Percentiles rank a stretch among this genome's conserved stretches.
Evolutionary conservation across 148 eudicot genomes (phyloP).

Genomic region (Rhododendron kiyosumense): DNA sequence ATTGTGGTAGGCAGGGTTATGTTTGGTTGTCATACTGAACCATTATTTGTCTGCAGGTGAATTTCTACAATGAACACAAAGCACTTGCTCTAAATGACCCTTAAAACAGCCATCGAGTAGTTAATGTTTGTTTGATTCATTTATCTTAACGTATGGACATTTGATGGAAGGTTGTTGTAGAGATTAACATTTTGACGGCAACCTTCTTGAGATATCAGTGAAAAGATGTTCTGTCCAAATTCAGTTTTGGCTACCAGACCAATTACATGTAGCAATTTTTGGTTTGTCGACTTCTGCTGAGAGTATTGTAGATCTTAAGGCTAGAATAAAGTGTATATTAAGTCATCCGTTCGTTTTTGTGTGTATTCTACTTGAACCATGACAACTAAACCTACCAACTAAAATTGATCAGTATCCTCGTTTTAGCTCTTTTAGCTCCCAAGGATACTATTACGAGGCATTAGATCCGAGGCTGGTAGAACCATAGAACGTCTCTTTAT

Average conservation of each 20-base stretch:
- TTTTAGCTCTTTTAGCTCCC: not conserved
- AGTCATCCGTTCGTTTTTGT: not conserved
- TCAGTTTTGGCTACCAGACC: constrained; percentile 63
- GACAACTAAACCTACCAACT: not conserved
- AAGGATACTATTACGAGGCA: not conserved
- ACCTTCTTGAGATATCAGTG: constrained; percentile 60
- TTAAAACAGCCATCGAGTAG: no score
- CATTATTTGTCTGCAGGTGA: no score
- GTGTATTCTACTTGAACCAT: not conserved
- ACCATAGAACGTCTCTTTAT: no score
- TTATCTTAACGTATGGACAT: no score
- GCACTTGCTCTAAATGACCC: no score
- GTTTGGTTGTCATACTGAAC: no score
- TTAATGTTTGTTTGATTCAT: no score
- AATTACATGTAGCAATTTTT: constrained; percentile 54
- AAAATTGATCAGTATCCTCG: not conserved
- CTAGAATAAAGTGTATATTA: constrained; percentile 44
- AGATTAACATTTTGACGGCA: constrained; percentile 90
- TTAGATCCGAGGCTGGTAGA: not conserved
- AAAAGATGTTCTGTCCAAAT: constrained; percentile 71
- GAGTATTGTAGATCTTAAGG: constrained; percentile 51
- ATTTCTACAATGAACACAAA: no score
- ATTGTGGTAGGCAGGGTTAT: no score
- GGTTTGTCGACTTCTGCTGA: constrained; percentile 61
- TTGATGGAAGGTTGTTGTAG: constrained; percentile 7